Evolutionary conservation across 768 basidiomycete species (phyloP), one percentile per base, ranked within the genome.

Genomic region (Podaxis carcinomalis): DNA sequence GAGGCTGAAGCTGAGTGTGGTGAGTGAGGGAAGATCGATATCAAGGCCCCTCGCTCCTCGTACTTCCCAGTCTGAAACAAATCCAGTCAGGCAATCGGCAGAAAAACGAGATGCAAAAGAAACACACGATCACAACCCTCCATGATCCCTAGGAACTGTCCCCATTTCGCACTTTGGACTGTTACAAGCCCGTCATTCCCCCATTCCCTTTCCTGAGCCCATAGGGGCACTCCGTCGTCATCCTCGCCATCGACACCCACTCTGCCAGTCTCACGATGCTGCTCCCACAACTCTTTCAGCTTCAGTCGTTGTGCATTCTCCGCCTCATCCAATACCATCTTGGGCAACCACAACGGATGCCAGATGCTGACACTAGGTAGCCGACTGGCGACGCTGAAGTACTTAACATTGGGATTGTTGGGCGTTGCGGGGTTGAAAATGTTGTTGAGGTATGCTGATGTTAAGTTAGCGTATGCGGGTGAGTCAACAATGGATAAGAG

Each of bases 271-370:
- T 75, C 74, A 44, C 28, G 55, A 16, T 51, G 57, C 19, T 67
- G 55, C 40, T 77, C 75, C 77, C 78, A 79, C 4, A 66, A 53
- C 42, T 68, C 68, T 51, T 75, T 78, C 23, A 83, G 59, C 19
- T 71, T 75, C 21, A 79, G 73, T 69, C 86, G 73, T 67, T 84
- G 79, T 57, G 77, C 80, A 63, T 83, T 82, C 67, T 95, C 94
- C 21, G 85, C 82, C 0, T 91, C 89, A 68, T 99, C 96, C 39
- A 98, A 77, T 32, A 99, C 89, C 75, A 95, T 82, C 75, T 98
- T 97, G 0, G 96, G 93, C 39, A 98, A 80, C 94, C 96, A 99
- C 56, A 99, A 86, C 0, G 97, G 97, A 71, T 98, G 97, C 88
- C 90, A 93, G 35, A 95, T 80, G 72, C 72, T 85, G 64, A 89